These are phyloP conservation scores for Tricholoma sp. DNA, from an alignment of 768 basidiomycete species.

Conservation along the genomic window DNA sequence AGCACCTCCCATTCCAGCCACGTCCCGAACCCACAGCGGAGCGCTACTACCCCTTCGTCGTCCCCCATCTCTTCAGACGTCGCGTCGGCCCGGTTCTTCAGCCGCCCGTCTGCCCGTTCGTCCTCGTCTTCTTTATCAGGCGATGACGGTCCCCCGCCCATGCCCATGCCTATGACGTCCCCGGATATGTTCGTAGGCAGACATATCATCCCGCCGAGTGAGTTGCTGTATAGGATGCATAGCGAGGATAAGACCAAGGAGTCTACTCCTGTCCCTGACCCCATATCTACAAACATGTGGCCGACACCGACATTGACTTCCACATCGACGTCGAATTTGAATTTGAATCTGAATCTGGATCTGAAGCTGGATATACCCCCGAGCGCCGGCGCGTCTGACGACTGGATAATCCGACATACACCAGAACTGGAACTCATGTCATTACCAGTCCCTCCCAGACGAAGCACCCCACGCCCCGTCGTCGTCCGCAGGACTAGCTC, in stretches of 20 bases:
- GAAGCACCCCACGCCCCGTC: constrained; percentile 4
- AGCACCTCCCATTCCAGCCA: background rate
- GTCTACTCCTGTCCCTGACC: background rate
- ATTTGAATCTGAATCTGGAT: constrained; percentile 8
- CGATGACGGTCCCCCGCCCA: constrained; percentile 33
- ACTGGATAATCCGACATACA: constrained; percentile 30
- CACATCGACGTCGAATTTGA: background rate
- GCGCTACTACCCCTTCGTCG: constrained; percentile 51
- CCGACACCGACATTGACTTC: no score
- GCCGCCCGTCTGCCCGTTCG: constrained; percentile 39
- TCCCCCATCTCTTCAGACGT: constrained; percentile 59
- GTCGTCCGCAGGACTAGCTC: constrained; percentile 6
- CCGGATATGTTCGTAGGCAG: constrained; percentile 22
- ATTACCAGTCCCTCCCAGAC: constrained; percentile 35
- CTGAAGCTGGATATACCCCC: constrained; percentile 6
- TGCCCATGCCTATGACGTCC: constrained; percentile 19
- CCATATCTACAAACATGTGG: no score
- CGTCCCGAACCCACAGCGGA: constrained; percentile 26
- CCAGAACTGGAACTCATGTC: constrained; percentile 32
- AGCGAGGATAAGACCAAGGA: constrained; percentile 11
- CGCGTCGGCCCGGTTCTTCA: constrained; percentile 49
- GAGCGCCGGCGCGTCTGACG: constrained; percentile 11
- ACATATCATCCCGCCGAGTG: constrained; percentile 53
- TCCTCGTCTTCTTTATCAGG: constrained; percentile 47
- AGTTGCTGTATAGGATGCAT: constrained; percentile 44